Evolutionary conservation across 768 basidiomycete species (phyloP), one percentile per base, ranked within the genome.

Genomic region (Lactarius vividus): DNA sequence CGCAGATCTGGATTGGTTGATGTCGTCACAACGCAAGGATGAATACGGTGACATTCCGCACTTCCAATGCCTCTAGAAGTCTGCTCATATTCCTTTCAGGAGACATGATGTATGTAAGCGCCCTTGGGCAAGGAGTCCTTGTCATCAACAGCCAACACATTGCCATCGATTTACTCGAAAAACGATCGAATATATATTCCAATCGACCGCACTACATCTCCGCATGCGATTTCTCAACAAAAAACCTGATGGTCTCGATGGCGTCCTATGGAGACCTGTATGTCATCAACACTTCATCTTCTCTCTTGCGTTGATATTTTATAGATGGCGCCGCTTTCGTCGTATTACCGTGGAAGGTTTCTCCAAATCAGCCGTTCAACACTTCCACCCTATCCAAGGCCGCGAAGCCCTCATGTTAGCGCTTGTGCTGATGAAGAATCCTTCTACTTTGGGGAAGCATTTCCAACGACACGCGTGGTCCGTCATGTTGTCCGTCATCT

Each of bases 301-400:
- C 35, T 2, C 11, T 35, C 11, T 10, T 4, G 2, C 4, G 3
- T 23, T 39, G n/a, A 39, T 6, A 37, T n/a, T n/a, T 26, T 5
- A 3, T 57, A 39, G 67, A 11, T 73, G 73, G 64, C 72, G 72
- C 44, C 71, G 72, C 56, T 72, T 68, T 56, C 64, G 75, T 54
- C 71, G 73, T 15, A 16, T 35, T 60, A 72, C 54, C 61, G 74
- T 31, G 69, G 64, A 60, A 66, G 65, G 58, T 33, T 72, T n/a
- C 68, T 75, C 44, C 74, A 74, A 18, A 74, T 71, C 44, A 61
- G 60, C n/a, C 26, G 70, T 75, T 33, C 59, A 62, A 46, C 61
- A 69, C 13, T 75, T 76, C 65, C 64, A 69, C 20, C 67, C 70
- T 11, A 69, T 76, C 35, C 73, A 76, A 49, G 73, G 75, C 52